Evolutionary conservation across 441 rosid species (phyloP), one percentile per base, ranked within the genome.

Genomic region (Geranium incanum): DNA sequence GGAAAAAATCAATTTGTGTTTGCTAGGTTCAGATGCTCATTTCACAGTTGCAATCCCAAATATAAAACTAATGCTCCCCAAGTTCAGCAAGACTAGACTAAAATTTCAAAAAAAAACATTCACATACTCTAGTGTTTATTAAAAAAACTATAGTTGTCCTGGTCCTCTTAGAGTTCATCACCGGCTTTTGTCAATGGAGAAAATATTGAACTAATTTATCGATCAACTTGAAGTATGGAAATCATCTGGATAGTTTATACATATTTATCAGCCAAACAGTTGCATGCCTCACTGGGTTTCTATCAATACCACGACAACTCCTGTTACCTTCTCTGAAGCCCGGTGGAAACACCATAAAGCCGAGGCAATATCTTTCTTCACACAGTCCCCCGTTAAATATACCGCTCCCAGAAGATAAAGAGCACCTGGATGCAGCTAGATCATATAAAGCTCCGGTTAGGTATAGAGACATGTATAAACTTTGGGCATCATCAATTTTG

Each of bases 321-420:
- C 33, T 52, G 52, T 70, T 77, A 82, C 96, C 88, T 87, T 93
- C 80, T 91, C 96, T 3, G 98, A 85, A 80, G 97, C 93, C 74
- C 96, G 81, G 67, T 88, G 95, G 82, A 94, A 91, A 76, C 97
- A 94, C 99, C 97, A 92, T 72, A 92, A 77, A 67, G 97, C 99
- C 18, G 97, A 92, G 75, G 86, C 93, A 75, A 82, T 55, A 77
- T 94, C 98, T 84, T 94, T 87, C 84, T 87, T 90, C 77, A 92
- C 90, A 62, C 94, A 92, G 75, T 92, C 98, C 72, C 98, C 95
- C 0, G 94, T 84, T 78, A 90, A 75, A 82, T 91, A 92, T 68
- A 91, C 96, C 65, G 87, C 83, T 18, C 98, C 97, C n/a, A 91
- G 81, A 71, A 94, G 97, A 79, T 89, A 91, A 70, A 91, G 93